phyloP scores from a whole-genome alignment of 2,329 filamentous ascomycete species.

The Aureobasidium musti region DNA sequence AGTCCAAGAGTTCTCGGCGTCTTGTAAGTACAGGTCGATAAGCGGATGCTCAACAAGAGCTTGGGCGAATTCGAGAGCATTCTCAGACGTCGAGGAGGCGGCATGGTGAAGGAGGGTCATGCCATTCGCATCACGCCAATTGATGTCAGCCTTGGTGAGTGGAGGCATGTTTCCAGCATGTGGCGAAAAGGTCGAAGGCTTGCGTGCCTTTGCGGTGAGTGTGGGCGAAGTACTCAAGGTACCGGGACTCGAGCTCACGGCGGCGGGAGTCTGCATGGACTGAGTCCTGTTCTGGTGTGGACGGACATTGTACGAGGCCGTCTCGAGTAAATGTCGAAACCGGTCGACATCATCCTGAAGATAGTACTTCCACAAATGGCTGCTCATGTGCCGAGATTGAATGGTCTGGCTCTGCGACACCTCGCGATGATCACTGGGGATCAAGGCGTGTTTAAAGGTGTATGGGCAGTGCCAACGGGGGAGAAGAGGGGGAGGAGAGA shows the following conservation, averaged over 20 bases:
- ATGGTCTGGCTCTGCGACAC: conserved; percentile 60
- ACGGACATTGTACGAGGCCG: conserved; percentile 61
- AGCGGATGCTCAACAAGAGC: conserved; percentile 79
- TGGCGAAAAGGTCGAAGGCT: conserved; percentile 40
- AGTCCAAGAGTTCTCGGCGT: conserved; percentile 94
- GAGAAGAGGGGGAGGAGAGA: not conserved
- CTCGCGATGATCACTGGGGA: conserved; percentile 86
- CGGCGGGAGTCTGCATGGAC: conserved; percentile 35
- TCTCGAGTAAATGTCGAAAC: conserved; percentile 85
- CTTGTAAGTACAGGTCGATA: conserved; percentile 83
- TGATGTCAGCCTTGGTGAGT: conserved; percentile 69
- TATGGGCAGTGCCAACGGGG: conserved; percentile 53
- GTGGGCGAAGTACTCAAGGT: conserved; percentile 52
- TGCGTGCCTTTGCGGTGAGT: conserved; percentile 41
- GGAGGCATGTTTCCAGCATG: conserved; percentile 45
- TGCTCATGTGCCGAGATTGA: conserved; percentile 73
- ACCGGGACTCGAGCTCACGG: conserved; percentile 48
- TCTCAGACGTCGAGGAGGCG: conserved; percentile 70
- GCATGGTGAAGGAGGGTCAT: conserved; percentile 83
- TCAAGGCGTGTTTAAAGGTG: conserved; percentile 92
- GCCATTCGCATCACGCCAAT: conserved; percentile 78
- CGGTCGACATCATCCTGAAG: conserved; percentile 96
- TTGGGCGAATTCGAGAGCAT: conserved; percentile 72
- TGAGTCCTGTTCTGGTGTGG: conserved; percentile 14
- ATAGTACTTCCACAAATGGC: conserved; percentile 94